A percentile compares a stretch with the other conserved stretches of the same genome.
Conservation (phyloP, 306 rosid genomes). For the Castanopsis chinensis region DNA sequence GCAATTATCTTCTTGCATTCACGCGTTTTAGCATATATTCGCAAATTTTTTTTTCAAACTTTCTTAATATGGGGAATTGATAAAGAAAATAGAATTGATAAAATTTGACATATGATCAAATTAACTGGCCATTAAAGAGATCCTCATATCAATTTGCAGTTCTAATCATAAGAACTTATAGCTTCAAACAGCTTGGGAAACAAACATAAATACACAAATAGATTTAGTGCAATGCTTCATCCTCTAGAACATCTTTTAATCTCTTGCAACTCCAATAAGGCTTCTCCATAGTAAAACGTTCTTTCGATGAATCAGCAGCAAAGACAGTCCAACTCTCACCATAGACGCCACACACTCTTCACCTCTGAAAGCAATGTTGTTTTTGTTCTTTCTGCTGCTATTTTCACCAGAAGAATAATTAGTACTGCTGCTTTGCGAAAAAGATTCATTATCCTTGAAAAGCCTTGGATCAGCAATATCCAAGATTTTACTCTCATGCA, state of each 20-base stretch:
- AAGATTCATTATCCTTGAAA: conserved; percentile 10
- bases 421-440: conserved; percentile 3
- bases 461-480: conserved; percentile 25
- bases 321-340: conserved; percentile 31
- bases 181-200: too few species aligned
- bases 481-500: conserved; percentile 26
- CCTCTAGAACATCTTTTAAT: neutral
- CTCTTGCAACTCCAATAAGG: conserved; percentile 19
- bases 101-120: too few species aligned
- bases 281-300: conserved; percentile 33
- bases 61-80: too few species aligned
- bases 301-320: conserved; percentile 24
- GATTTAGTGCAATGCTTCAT: too few species aligned
- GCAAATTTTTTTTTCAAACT: fast-evolving
- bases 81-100: too few species aligned
- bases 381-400: neutral
- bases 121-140: too few species aligned
- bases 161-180: too few species aligned
- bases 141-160: too few species aligned
- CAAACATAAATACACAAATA: too few species aligned
- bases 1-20: too few species aligned
- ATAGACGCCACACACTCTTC: conserved; percentile 14
- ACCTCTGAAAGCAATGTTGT: neutral
- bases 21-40: too few species aligned
- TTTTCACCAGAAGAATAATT: neutral